A percentile compares a stretch with the other conserved stretches of the same genome.
Evolutionary conservation across 1,139 yeast species (phyloP).

Genomic region (Geotrichum aggregatum): DNA sequence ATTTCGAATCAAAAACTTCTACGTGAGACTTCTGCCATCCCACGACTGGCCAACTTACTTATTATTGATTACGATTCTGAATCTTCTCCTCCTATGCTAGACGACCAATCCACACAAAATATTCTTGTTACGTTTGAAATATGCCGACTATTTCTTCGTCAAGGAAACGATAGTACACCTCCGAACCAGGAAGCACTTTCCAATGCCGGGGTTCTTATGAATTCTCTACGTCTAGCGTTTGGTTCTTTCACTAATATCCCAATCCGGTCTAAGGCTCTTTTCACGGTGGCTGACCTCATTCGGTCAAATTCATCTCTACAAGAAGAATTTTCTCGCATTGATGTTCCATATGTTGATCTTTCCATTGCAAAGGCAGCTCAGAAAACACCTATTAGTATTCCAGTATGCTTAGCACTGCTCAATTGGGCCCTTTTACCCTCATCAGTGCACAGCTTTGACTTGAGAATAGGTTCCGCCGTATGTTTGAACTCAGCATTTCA

Average conservation of each 20-base stretch:
- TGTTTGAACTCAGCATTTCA: conserved; percentile 66
- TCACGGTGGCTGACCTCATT: conserved; percentile 74
- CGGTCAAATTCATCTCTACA: conserved; percentile 62
- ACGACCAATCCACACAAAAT: conserved; percentile 65
- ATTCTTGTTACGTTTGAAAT: conserved; percentile 66
- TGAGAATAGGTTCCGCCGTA: conserved; percentile 65
- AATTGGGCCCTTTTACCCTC: conserved; percentile 78
- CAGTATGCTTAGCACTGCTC: conserved; percentile 69
- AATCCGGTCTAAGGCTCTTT: conserved; percentile 62
- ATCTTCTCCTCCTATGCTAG: conserved; percentile 38
- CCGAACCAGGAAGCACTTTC: conserved; percentile 62
- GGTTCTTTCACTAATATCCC: conserved; percentile 54
- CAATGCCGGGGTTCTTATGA: conserved; percentile 59
- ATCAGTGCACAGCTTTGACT: conserved; percentile 78
- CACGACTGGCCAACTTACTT: conserved; percentile 57
- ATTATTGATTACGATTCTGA: conserved; percentile 36
- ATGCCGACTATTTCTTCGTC: conserved; percentile 66
- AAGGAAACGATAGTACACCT: conserved; percentile 63
- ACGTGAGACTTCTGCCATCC: conserved; percentile 76
- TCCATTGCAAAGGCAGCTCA: conserved; percentile 49
- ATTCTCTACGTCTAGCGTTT: conserved; percentile 66
- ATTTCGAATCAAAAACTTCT: conserved; percentile 88
- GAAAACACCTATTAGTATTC: conserved; percentile 42
- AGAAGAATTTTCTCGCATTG: conserved; percentile 67
- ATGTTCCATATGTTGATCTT: conserved; percentile 89